These are phyloP conservation scores for Candida railenensis DNA, from an alignment of 805 yeast genomes.

Conservation along the genomic window DNA sequence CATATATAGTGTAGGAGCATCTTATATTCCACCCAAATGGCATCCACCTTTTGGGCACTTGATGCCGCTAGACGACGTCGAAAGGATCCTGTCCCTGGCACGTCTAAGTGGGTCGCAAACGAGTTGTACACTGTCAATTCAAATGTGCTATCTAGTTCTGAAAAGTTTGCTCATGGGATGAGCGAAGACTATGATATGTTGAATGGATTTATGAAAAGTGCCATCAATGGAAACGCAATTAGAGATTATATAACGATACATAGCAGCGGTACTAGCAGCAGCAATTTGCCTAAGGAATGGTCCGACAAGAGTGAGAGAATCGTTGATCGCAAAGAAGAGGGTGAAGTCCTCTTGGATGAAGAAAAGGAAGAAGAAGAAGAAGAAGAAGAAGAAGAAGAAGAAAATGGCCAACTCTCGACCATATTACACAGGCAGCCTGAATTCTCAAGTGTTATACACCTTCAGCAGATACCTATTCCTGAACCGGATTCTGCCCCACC, in stretches of 20 bases:
- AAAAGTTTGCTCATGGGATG: constrained; percentile 38
- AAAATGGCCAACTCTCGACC: too few species aligned
- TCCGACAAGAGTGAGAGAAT: not conserved
- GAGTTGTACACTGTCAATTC: constrained; percentile 41
- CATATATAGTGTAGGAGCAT: too few species aligned
- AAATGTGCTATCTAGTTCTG: constrained; percentile 35
- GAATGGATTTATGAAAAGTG: constrained; percentile 40
- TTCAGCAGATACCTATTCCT: not conserved
- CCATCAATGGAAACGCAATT: constrained; percentile 15
- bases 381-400: not conserved
- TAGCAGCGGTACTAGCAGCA: not conserved
- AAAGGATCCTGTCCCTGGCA: constrained; percentile 44
- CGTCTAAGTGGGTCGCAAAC: constrained; percentile 50
- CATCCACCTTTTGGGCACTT: constrained; percentile 29
- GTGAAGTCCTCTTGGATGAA: not conserved
- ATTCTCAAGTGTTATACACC: not conserved
- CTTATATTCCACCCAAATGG: too few species aligned
- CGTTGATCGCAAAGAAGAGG: not conserved
- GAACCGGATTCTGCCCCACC: not conserved
- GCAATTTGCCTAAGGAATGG: not conserved
- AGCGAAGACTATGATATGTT: constrained; percentile 40
- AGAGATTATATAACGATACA: not conserved
- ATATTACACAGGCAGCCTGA: not conserved
- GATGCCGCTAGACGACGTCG: constrained; percentile 27
- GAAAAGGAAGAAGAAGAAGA: not conserved